These are phyloP conservation scores for Tulasnella calospora DNA, from an alignment of 768 basidiomycete genomes.

Conservation along the genomic window DNA sequence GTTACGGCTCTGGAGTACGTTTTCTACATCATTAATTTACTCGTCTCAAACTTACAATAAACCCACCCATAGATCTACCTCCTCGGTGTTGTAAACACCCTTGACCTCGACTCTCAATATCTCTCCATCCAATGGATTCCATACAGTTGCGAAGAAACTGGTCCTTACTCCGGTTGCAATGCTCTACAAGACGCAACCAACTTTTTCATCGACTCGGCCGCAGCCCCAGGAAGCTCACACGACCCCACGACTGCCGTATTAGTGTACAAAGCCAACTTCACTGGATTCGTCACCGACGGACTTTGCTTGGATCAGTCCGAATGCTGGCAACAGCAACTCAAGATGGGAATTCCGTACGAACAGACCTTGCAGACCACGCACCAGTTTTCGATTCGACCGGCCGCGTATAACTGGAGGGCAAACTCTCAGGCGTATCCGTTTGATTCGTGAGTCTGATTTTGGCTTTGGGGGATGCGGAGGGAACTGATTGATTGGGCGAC, in stretches of 20 bases:
- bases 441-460: conserved; percentile 1
- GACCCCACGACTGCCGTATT: conserved; percentile 9
- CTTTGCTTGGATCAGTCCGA: conserved; percentile 2
- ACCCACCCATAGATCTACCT: background rate
- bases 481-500: background rate
- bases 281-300: conserved; percentile 17
- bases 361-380: conserved; percentile 11
- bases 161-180: conserved; percentile 16
- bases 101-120: background rate
- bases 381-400: background rate
- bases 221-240: conserved; percentile 10
- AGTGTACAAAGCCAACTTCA: conserved; percentile 20
- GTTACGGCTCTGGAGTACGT: conserved; percentile 18
- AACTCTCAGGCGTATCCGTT: conserved; percentile 19
- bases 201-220: conserved; percentile 9
- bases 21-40: background rate
- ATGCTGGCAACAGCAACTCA: conserved; percentile 12
- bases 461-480: background rate
- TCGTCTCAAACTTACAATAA: background rate
- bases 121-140: conserved; percentile 12
- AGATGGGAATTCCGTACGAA: conserved; percentile 11
- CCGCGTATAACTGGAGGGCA: conserved; percentile 11
- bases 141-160: conserved; percentile 21
- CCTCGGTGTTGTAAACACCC: conserved; percentile 8
- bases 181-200: conserved; percentile 9